A percentile compares a stretch with the other conserved stretches of the same genome.
phyloP scores from a whole-genome alignment of 163 green algal species.

The Scenedesmus sp. region DNA sequence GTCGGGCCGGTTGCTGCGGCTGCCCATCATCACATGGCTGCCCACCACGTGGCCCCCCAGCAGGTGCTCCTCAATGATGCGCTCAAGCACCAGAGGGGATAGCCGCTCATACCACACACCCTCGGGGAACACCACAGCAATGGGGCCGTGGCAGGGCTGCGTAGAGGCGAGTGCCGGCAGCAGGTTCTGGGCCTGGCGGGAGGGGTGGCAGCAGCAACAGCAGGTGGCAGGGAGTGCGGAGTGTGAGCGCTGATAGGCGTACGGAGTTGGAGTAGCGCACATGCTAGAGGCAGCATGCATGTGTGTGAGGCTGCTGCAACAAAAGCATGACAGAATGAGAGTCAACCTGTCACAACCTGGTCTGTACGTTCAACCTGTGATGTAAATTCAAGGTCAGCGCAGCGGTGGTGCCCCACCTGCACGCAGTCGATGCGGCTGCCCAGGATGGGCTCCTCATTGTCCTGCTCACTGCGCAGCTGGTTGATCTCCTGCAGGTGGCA shows the following conservation, averaged over 20 bases:
- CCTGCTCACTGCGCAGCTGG: slow-evolving; percentile 28
- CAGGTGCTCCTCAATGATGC: slow-evolving; percentile 53
- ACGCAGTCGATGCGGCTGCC: slow-evolving; percentile 31
- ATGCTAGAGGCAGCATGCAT: background rate
- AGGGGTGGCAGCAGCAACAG: background rate
- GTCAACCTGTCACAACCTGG: too few species aligned
- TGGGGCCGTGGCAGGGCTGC: slow-evolving; percentile 38
- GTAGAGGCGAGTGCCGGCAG: slow-evolving; percentile 30
- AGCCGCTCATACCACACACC: slow-evolving; percentile 43
- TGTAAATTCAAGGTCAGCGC: too few species aligned
- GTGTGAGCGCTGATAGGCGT: background rate
- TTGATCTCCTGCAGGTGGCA: slow-evolving; percentile 33
- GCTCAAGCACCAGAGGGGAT: slow-evolving; percentile 42
- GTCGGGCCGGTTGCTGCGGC: background rate
- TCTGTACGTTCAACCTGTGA: too few species aligned
- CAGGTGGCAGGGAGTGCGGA: background rate
- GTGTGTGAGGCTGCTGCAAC: background rate
- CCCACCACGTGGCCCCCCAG: slow-evolving; percentile 28
- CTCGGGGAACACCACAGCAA: slow-evolving; percentile 49
- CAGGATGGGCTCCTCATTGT: slow-evolving; percentile 37
- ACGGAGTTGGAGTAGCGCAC: background rate
- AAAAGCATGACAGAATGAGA: background rate
- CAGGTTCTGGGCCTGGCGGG: slow-evolving; percentile 18
- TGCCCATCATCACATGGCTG: slow-evolving; percentile 33
- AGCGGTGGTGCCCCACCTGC: background rate